phyloP scores from a whole-genome alignment of 2,329 filamentous ascomycete species.

The Diaporthe aspalathi region DNA sequence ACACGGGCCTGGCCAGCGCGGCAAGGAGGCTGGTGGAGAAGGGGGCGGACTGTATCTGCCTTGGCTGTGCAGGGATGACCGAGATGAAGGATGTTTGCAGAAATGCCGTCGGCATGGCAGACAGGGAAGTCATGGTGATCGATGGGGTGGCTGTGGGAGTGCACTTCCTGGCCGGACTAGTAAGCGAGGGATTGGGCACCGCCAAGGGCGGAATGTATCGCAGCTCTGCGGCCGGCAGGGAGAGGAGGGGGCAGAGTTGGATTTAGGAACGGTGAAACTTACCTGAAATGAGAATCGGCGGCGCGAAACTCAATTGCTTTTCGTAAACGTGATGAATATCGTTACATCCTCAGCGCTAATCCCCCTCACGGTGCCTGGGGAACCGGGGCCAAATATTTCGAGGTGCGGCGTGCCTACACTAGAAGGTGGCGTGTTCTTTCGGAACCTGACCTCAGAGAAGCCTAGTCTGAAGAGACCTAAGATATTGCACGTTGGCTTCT shows the following conservation, averaged over 20 bases:
- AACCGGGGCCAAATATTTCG: not conserved
- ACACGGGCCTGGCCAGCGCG: constrained; percentile 52
- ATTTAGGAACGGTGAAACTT: constrained; percentile 43
- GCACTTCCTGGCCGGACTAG: constrained; percentile 57
- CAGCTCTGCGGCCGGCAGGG: constrained; percentile 51
- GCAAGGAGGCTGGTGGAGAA: constrained; percentile 52
- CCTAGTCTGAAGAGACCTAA: not conserved
- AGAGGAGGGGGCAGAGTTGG: constrained; percentile 52
- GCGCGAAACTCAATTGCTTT: constrained; percentile 18
- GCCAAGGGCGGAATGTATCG: constrained; percentile 57
- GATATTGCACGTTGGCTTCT: not conserved
- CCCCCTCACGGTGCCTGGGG: constrained; percentile 5
- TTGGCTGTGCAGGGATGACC: constrained; percentile 63
- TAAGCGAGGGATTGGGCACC: constrained; percentile 57
- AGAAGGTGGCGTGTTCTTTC: not conserved
- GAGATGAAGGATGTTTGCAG: constrained; percentile 58
- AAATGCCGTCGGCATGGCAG: constrained; percentile 56
- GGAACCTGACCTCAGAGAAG: constrained; percentile 4
- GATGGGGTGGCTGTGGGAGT: constrained; percentile 62
- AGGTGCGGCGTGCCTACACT: not conserved
- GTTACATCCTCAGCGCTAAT: constrained; percentile 2
- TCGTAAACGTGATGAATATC: not conserved
- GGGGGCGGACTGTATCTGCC: constrained; percentile 49
- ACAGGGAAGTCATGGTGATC: constrained; percentile 57
- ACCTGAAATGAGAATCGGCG: constrained; percentile 2